Percentiles rank a stretch among this genome's conserved stretches.
phyloP scores from a whole-genome alignment of 345 rosid genomes.

The Heritiera fomes region DNA sequence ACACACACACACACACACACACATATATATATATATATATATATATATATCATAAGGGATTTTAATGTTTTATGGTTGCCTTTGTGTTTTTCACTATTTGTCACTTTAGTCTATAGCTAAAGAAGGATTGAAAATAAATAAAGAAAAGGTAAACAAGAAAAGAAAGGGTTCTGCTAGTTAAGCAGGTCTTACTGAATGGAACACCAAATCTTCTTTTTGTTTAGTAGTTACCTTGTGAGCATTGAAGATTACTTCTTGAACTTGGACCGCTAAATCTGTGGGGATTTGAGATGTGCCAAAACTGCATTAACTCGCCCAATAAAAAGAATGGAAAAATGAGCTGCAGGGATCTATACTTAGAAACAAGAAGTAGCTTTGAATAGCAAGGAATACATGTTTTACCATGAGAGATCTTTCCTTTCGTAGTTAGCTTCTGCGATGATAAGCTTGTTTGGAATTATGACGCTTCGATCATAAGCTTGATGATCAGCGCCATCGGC shows the following conservation, averaged over 20 bases:
- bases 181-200: not conserved
- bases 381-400: conserved; percentile 15
- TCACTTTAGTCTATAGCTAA: not conserved
- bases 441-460: conserved; percentile 42
- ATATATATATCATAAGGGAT: not conserved
- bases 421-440: conserved; percentile 45
- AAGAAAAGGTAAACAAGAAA: not conserved
- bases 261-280: conserved; percentile 64
- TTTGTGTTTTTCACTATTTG: not conserved
- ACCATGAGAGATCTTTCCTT: conserved; percentile 66
- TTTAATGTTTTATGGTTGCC: not conserved
- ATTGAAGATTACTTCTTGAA: conserved; percentile 57
- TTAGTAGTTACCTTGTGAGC: conserved; percentile 66
- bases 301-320: conserved; percentile 46
- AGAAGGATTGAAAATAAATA: not conserved
- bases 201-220: not conserved
- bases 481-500: conserved; percentile 29
- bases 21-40: too few species aligned
- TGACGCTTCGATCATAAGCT: conserved; percentile 44
- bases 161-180: not conserved
- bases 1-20: too few species aligned
- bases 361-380: conserved; percentile 10
- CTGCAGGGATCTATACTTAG: not conserved
- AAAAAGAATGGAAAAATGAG: not conserved
- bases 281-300: conserved; percentile 60